Evolutionary conservation across 805 yeast genomes (phyloP), one percentile per base, ranked within the genome.

Genomic region (Alloascoidea africana): DNA sequence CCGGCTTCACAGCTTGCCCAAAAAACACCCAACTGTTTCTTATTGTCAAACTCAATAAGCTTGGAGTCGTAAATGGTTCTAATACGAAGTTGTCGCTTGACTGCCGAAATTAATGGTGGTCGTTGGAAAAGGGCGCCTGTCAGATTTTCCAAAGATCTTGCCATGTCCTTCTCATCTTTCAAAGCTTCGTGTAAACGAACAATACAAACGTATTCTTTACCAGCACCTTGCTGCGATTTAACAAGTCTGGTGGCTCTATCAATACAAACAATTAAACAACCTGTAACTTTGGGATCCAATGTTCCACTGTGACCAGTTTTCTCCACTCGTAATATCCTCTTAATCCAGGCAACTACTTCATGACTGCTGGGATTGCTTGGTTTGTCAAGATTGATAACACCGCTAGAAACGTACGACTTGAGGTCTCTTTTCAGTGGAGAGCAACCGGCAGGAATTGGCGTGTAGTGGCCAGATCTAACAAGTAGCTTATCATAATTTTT

Each of bases 1-100:
- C 98, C 98, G 44, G 98, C 98, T 69, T 91, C 98, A 73, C 98
- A 91, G 33, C 94, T 82, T 42, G 97, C 98, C 98, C 98, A 91
- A 68, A 91, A 91, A 27, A 91, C 97, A 66, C 94, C 94, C 44
- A 91, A 70, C 51, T 91, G 89, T 63, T 97, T 80, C 65, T 91
- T 87, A 63, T 86, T 82, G 65, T 87, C 98, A 55, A 91, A 91
- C 65, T 91, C 98, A 53, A 91, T 76, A 58, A 91, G 70, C 47
- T 89, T 86, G 45, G 96, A 83, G 57, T 91, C 97, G 62, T 91
- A 91, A 56, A 91, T 87, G 46, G 96, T 91, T 65, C 98, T 77
- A 44, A 91, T 95, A 71, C 98, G 83, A 61, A 91, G 72, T 68
- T 91, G 98, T 70, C 98, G 82, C 71, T 91, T 91, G 58, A 91